phyloP scores from a whole-genome alignment of 768 basidiomycete species.

The Trametes sanguinea region DNA sequence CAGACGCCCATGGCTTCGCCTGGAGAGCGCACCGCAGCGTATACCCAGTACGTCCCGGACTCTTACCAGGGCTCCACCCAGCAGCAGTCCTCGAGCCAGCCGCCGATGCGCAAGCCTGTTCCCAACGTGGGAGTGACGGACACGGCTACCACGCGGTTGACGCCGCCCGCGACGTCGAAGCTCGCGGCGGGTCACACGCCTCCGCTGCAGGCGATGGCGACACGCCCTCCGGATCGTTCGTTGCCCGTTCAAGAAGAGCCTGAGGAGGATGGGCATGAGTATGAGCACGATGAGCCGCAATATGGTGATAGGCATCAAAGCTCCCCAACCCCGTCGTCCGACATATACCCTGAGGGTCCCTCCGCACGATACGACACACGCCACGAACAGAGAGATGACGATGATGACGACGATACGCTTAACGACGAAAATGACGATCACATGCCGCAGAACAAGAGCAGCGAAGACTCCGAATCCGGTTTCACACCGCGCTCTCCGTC shows the following conservation, averaged over 20 bases:
- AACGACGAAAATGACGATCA: conserved; percentile 52
- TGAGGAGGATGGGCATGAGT: conserved; percentile 55
- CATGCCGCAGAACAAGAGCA: conserved; percentile 26
- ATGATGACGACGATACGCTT: conserved; percentile 46
- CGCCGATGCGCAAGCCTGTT: conserved; percentile 27
- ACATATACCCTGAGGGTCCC: conserved; percentile 51
- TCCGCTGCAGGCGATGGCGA: conserved; percentile 50
- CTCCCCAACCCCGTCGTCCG: conserved; percentile 57
- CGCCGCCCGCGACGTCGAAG: conserved; percentile 40
- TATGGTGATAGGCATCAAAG: conserved; percentile 37
- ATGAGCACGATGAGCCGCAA: conserved; percentile 28
- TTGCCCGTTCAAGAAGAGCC: conserved; percentile 77
- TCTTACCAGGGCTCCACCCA: conserved; percentile 23
- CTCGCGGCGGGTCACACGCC: conserved; percentile 52
- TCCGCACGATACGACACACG: conserved; percentile 38
- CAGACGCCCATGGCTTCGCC: conserved; percentile 51
- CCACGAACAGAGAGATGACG: conserved; percentile 41
- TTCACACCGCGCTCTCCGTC: conserved; percentile 73
- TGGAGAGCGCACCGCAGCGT: conserved; percentile 47
- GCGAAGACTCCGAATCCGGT: conserved; percentile 31
- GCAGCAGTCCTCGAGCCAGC: conserved; percentile 8
- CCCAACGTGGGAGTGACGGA: conserved; percentile 20
- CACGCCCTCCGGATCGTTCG: conserved; percentile 69
- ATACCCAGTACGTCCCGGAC: conserved; percentile 45
- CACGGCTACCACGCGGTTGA: conserved; percentile 22